A percentile compares a stretch with the other conserved stretches of the same genome.
Evolutionary conservation across 2,329 filamentous ascomycete species (phyloP).

Genomic region (Penicillium crustosum): DNA sequence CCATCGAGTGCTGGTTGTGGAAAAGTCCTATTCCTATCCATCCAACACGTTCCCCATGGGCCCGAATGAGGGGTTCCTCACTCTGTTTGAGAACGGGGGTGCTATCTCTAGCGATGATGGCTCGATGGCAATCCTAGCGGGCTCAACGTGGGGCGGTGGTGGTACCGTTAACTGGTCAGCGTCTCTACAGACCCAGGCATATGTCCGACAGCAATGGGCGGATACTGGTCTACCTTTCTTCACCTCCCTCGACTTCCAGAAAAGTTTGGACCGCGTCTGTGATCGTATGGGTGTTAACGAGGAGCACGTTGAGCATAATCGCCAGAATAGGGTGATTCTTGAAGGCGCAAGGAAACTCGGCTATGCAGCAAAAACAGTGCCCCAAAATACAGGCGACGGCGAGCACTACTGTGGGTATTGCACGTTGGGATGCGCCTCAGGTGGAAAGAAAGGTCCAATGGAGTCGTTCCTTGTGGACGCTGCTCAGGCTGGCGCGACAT

Average conservation of each 20-base stretch:
- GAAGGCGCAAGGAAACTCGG: conserved; percentile 74
- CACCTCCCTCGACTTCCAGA: conserved; percentile 69
- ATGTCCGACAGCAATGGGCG: conserved; percentile 80
- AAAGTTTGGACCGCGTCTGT: conserved; percentile 76
- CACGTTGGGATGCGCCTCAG: conserved; percentile 59
- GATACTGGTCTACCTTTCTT: conserved; percentile 69
- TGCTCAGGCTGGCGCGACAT: conserved; percentile 70
- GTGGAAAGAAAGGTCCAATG: conserved; percentile 75
- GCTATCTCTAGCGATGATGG: conserved; percentile 57
- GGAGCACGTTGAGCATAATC: conserved; percentile 68
- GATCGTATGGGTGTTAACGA: conserved; percentile 72
- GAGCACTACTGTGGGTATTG: conserved; percentile 74
- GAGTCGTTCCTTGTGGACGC: conserved; percentile 79
- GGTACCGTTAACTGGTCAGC: conserved; percentile 85
- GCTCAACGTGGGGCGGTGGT: conserved; percentile 78
- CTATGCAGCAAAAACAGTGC: conserved; percentile 66
- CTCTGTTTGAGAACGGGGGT: conserved; percentile 71
- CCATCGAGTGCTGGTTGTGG: conserved; percentile 73
- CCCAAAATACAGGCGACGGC: conserved; percentile 74
- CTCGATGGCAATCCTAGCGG: conserved; percentile 63
- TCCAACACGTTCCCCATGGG: conserved; percentile 73
- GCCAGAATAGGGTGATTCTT: conserved; percentile 68
- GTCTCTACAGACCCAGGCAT: conserved; percentile 67
- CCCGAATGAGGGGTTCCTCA: conserved; percentile 57
- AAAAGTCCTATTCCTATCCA: conserved; percentile 77